Percentiles rank a stretch among this genome's conserved stretches.
Conservation (phyloP, 768 basidiomycete species). For the Kwoniella sp. region DNA sequence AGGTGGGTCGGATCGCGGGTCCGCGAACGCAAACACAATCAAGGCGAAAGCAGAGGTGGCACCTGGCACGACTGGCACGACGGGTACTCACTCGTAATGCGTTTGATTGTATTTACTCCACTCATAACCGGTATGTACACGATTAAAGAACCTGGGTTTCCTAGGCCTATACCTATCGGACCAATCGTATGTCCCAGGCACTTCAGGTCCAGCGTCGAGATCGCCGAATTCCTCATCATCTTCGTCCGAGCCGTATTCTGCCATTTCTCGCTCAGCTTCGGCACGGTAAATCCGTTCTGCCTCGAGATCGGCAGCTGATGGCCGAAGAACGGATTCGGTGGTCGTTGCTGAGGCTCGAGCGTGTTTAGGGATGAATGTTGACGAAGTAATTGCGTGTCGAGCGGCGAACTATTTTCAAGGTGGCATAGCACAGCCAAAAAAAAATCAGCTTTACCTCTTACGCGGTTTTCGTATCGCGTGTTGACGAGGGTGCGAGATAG, state of each 20-base stretch:
- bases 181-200: conserved; percentile 90
- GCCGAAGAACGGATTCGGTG: conserved; percentile 56
- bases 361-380: conserved; percentile 69
- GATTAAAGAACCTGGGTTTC: conserved; percentile 97
- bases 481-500: no score
- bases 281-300: conserved; percentile 88
- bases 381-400: conserved; percentile 77
- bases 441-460: no score
- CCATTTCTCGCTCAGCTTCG: conserved; percentile 49
- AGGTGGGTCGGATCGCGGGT: no score
- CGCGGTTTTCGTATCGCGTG: no score
- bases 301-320: conserved; percentile 69
- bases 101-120: conserved; percentile 99
- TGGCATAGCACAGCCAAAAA: no score
- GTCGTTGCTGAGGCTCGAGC: conserved; percentile 59
- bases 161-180: conserved; percentile 97
- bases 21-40: no score
- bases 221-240: conserved; percentile 62
- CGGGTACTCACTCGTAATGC: conserved; percentile 96
- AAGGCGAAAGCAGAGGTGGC: no score
- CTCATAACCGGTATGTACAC: conserved; percentile 98
- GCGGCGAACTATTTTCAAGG: conserved; percentile 75
- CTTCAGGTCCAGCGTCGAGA: conserved; percentile 75
- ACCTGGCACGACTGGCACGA: no score
- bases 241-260: conserved; percentile 41